phyloP scores from a whole-genome alignment of 441 rosid genomes.

The Corymbia citriodora region DNA sequence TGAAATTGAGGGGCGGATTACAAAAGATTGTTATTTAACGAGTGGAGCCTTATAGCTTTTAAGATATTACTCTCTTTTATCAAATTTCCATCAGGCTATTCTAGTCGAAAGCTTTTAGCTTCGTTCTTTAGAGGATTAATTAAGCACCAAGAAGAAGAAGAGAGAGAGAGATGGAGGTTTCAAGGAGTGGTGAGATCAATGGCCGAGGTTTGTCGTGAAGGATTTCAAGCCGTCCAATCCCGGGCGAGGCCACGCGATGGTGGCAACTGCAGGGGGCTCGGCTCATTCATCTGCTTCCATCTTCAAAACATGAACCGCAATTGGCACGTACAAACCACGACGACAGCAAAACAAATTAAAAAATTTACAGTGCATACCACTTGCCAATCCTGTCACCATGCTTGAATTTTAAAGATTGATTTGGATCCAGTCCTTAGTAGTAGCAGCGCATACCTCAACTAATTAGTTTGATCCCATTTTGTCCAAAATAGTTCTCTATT shows the following conservation, averaged over 20 bases:
- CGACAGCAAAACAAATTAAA: too few species aligned
- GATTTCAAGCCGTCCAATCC: constrained; percentile 34
- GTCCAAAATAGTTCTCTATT: too few species aligned
- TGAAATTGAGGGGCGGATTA: not conserved
- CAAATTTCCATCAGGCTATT: not conserved
- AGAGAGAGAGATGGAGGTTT: not conserved
- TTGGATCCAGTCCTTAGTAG: too few species aligned
- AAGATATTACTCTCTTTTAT: not conserved
- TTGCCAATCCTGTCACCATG: too few species aligned
- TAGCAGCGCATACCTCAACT: too few species aligned
- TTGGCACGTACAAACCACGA: too few species aligned
- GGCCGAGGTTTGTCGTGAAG: constrained; percentile 18
- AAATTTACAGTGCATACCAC: too few species aligned
- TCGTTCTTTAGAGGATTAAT: not conserved
- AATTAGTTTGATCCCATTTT: too few species aligned
- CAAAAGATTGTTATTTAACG: not conserved
- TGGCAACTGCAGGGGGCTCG: not conserved
- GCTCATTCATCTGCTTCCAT: not conserved
- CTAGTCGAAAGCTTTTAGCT: too few species aligned
- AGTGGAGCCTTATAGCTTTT: too few species aligned
- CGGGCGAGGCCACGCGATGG: not conserved
- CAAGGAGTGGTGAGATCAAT: not conserved
- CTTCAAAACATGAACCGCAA: not conserved
- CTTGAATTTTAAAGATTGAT: too few species aligned
- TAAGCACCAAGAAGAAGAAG: not conserved